These are phyloP conservation scores for Vachellia pachyceras DNA, from an alignment of 306 rosid genomes.

Conservation along the genomic window DNA sequence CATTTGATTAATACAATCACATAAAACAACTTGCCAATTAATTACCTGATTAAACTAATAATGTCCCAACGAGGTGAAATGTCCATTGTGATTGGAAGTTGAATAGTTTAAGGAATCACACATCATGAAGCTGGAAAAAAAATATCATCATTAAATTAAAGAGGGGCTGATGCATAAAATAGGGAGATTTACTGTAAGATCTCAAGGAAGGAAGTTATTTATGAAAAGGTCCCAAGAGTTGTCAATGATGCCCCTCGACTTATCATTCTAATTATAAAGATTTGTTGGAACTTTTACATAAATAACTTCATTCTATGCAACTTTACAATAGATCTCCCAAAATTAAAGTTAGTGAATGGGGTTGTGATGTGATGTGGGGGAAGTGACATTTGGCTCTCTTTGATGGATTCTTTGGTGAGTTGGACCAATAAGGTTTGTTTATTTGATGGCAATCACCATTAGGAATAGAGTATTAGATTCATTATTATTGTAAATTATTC, in stretches of 20 bases:
- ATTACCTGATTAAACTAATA: neutral
- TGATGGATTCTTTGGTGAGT: slow-evolving; percentile 25
- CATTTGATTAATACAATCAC: neutral
- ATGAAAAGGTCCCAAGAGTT: no score
- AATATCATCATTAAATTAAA: slow-evolving; percentile 38
- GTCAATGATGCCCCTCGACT: no score
- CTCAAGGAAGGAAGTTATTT: no score
- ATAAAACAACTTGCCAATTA: neutral
- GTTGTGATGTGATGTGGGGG: neutral
- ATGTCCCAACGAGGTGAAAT: slow-evolving; percentile 25
- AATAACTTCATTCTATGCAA: no score
- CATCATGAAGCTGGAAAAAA: slow-evolving; percentile 4
- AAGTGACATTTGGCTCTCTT: neutral
- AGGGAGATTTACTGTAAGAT: no score
- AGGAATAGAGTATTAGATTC: slow-evolving; percentile 29
- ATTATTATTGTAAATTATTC: neutral
- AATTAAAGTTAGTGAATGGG: neutral
- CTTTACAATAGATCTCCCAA: no score
- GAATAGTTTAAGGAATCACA: slow-evolving; percentile 23
- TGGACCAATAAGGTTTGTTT: slow-evolving; percentile 14
- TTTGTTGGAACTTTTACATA: no score
- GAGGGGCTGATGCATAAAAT: neutral
- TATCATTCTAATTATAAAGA: no score
- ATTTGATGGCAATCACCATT: slow-evolving; percentile 22
- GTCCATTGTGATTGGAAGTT: slow-evolving; percentile 30